Base-by-base conservation (phyloP, 176 grass and related monocot species). In the Paspalum vaginatum region DNA sequence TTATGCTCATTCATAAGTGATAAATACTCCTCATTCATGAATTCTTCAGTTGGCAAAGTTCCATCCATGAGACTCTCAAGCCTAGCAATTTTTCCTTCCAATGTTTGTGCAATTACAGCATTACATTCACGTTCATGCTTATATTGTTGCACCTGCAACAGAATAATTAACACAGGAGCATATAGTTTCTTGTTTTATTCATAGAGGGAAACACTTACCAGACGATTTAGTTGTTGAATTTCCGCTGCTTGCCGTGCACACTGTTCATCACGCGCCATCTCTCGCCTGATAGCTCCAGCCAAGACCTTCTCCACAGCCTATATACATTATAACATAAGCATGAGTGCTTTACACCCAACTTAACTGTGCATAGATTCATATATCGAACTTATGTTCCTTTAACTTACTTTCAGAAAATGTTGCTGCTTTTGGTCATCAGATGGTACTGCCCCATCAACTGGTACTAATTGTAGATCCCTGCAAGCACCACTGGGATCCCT, bases 51-150 rank as follows among this genome's bases (percentile, higher is more conserved):
- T 52, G 92, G 87, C 65, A 99, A 89, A 85, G 93, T 93, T 72
- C 96, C 96, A 86, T 99, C 96, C 96, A 99, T 95, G 70, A 99
- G 87, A 65, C 88, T 95, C 81, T 99, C 96, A 68, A 99, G 96
- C 46, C 96, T 94, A 46, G 86, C 93, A 81, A 99, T 99, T 41
- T 93, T 99, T 57, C 91, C 96, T 86, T 99, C 96, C n/a, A 89
- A 84, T 74, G 90, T 89, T 81, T 99, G 84, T 70, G 90, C 81
- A 91, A 99, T 93, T 68, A 99, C 86, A 55, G 96, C 92, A 95
- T 83, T 99, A 79, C 96, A 99, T 83, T 99, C 90, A 13, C 96
- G 90, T 68, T 99, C 96, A 76, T 95, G 92, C 61, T 93, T 99
- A 66, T 99, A 99, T 80, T 99, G 96, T 87, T 91, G 92, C 43